phyloP scores from a whole-genome alignment of 345 rosid genomes.

The Citrus mangshanensis region DNA sequence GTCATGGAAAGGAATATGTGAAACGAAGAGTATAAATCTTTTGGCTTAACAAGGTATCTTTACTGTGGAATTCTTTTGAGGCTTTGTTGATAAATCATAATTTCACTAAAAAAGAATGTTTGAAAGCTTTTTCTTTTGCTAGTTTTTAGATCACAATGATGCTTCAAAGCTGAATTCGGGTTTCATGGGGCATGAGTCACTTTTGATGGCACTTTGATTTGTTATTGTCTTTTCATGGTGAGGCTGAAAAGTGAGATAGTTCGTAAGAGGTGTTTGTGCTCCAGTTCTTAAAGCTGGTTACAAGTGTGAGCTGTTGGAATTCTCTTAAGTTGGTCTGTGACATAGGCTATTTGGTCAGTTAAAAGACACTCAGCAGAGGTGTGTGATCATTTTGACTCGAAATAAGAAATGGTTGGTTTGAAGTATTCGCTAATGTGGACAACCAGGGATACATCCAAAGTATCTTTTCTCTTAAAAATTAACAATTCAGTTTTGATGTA shows the following conservation, averaged over 20 bases:
- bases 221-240: not conserved
- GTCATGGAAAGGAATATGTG: not conserved
- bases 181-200: conserved; percentile 1
- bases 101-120: not conserved
- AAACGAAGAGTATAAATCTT: not conserved
- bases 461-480: not conserved
- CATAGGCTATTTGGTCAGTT: not conserved
- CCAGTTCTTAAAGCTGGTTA: not conserved
- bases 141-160: not conserved
- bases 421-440: not conserved
- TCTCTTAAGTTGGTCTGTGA: not conserved
- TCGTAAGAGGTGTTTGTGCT: not conserved
- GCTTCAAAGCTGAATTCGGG: not conserved
- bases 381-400: not conserved
- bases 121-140: not conserved
- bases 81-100: not conserved
- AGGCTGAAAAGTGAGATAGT: not conserved
- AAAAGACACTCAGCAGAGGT: not conserved
- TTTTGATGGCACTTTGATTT: not conserved
- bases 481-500: not conserved
- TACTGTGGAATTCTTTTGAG: not conserved
- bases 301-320: not conserved
- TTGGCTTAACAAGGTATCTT: not conserved
- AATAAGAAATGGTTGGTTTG: not conserved
- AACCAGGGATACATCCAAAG: not conserved